phyloP scores from a whole-genome alignment of 352 stramenopile species.

The Saprolegnia diclina region DNA sequence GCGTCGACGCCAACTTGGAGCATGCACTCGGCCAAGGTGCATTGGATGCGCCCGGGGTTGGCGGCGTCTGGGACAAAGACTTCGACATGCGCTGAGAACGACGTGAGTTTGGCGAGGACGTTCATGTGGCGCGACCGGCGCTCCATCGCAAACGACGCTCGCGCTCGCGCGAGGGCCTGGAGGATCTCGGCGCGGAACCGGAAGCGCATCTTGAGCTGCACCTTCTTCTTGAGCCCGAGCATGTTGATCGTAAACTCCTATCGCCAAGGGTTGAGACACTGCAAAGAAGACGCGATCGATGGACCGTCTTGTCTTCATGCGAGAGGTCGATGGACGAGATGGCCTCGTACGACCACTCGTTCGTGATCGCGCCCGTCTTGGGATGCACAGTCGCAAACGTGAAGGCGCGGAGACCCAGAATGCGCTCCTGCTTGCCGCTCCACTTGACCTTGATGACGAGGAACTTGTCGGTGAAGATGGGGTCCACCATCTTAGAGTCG shows the following conservation, averaged over 20 bases:
- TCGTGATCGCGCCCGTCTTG: constrained; percentile 16
- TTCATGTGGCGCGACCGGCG: not conserved
- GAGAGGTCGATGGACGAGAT: constrained; percentile 17
- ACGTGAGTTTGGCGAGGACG: constrained; percentile 19
- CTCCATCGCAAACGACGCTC: constrained; percentile 15
- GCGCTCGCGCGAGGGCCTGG: constrained; percentile 5
- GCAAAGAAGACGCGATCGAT: not conserved
- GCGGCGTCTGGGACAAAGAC: not conserved
- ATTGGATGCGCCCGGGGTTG: not conserved
- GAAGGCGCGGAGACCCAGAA: constrained; percentile 9
- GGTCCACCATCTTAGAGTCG: not conserved
- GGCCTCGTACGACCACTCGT: constrained; percentile 24
- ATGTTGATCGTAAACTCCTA: constrained; percentile 27
- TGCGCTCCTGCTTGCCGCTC: constrained; percentile 20
- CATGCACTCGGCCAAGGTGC: not conserved
- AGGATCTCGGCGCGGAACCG: constrained; percentile 12
- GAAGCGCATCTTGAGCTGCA: constrained; percentile 13
- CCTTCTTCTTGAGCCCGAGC: constrained; percentile 19
- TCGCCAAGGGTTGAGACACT: not conserved
- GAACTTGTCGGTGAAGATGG: constrained; percentile 12
- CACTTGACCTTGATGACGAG: constrained; percentile 21
- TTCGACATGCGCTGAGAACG: constrained; percentile 19
- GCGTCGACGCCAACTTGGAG: constrained; percentile 21
- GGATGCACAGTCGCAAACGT: constrained; percentile 18
- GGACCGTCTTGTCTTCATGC: constrained; percentile 21